Conservation (phyloP, 73 alveolate species). For the Paramecium sexaurelia region DNA sequence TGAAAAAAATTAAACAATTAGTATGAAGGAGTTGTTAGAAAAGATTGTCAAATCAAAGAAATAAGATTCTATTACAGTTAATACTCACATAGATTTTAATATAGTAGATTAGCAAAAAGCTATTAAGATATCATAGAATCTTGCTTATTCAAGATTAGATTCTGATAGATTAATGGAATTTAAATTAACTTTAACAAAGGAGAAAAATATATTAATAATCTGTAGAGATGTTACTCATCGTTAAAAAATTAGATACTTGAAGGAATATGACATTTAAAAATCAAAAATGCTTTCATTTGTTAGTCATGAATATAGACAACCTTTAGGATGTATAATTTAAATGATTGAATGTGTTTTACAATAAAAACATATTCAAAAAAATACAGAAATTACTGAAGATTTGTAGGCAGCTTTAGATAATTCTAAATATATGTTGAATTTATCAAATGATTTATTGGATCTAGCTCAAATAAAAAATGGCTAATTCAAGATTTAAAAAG, state of each 20-base stretch:
- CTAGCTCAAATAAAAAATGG: conserved; percentile 51
- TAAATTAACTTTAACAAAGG: background rate
- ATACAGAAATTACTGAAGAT: conserved; percentile 23
- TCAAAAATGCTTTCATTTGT: conserved; percentile 64
- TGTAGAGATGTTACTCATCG: conserved; percentile 51
- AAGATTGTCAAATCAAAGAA: background rate
- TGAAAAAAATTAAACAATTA: background rate
- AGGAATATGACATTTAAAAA: background rate
- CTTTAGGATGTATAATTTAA: conserved; percentile 31
- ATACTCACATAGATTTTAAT: background rate
- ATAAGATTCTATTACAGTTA: background rate
- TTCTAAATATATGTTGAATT: conserved; percentile 38
- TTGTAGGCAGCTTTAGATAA: conserved; percentile 46
- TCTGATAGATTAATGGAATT: background rate
- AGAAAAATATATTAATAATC: background rate
- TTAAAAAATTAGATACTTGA: background rate
- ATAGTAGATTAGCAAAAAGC: background rate
- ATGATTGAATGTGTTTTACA: conserved; percentile 52
- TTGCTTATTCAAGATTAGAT: background rate
- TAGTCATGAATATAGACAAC: conserved; percentile 58
- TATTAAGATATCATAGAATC: background rate
- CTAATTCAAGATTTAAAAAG: conserved; percentile 20
- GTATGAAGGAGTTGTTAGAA: background rate
- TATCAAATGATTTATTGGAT: conserved; percentile 59
- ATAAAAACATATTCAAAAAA: background rate